phyloP scores from a whole-genome alignment of 2,329 filamentous ascomycete genomes.

The Ceratocystis cubensis region DNA sequence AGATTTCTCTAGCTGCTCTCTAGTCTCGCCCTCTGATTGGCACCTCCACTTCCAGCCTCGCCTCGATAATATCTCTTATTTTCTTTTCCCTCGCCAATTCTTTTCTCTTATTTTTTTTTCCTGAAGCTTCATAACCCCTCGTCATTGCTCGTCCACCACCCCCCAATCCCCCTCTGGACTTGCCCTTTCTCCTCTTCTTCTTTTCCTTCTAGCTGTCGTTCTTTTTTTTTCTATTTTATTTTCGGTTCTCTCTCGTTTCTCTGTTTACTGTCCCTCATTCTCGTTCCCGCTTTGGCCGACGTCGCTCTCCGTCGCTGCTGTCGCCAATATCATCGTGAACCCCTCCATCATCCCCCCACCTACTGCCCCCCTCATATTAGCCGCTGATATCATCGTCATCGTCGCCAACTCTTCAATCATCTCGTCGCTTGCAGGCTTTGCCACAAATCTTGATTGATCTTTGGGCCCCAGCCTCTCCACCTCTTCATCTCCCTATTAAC shows the following conservation, averaged over 20 bases:
- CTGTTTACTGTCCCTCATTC: conserved; percentile 9
- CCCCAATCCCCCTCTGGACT: conserved; percentile 5
- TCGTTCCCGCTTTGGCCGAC: conserved; percentile 2
- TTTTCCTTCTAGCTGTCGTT: neutral
- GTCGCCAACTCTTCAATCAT: neutral
- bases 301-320: neutral
- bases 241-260: conserved; percentile 13
- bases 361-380: neutral
- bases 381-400: neutral
- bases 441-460: conserved; percentile 14
- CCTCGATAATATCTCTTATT: conserved; percentile 32
- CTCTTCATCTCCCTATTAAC: conserved; percentile 8
- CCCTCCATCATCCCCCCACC: neutral
- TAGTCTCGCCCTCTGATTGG: too few relatives aligned
- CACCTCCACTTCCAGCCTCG: neutral
- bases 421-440: neutral
- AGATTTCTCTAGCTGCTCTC: neutral
- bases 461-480: neutral
- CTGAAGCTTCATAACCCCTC: conserved; percentile 26
- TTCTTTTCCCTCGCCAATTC: conserved; percentile 40
- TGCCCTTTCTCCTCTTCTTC: neutral
- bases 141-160: conserved; percentile 31
- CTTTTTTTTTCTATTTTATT: neutral
- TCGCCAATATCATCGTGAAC: neutral
- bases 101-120: conserved; percentile 36